A percentile compares a stretch with the other conserved stretches of the same genome.
phyloP scores from a whole-genome alignment of 768 basidiomycete genomes.

The Leccinum pellstonianum region DNA sequence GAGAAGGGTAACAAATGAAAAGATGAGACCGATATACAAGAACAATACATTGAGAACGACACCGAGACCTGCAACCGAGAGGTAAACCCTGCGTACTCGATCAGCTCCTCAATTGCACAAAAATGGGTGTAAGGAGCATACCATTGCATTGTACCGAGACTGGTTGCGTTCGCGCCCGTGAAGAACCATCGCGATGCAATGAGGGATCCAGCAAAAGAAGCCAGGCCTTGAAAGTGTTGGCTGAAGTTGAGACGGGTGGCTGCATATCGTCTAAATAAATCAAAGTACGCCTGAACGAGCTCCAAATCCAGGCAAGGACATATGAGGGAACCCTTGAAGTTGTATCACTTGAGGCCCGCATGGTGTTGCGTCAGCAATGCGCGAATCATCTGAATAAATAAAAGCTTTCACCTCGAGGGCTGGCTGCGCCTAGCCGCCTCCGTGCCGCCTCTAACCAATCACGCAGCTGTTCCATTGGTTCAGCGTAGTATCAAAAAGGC shows the following conservation, averaged over 20 bases:
- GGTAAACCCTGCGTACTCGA: constrained; percentile 49
- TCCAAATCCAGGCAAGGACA: too few relatives aligned
- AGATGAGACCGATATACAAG: constrained; percentile 41
- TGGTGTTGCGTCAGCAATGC: too few relatives aligned
- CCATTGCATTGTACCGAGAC: constrained; percentile 70
- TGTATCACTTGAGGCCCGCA: too few relatives aligned
- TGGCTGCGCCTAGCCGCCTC: too few relatives aligned
- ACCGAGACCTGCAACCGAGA: constrained; percentile 64
- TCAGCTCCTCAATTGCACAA: constrained; percentile 2
- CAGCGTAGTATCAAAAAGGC: constrained; percentile 63
- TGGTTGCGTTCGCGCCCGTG: constrained; percentile 56
- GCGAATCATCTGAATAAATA: too few relatives aligned
- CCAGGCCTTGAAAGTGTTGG: constrained; percentile 77
- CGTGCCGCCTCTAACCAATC: too few relatives aligned
- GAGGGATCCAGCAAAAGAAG: constrained; percentile 70
- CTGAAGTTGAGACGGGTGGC: constrained; percentile 77
- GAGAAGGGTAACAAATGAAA: neutral
- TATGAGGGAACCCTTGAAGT: too few relatives aligned
- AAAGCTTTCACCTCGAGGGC: too few relatives aligned
- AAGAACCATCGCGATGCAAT: constrained; percentile 79
- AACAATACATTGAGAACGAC: constrained; percentile 61
- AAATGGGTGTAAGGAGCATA: constrained; percentile 14
- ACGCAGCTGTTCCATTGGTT: constrained; percentile 62
- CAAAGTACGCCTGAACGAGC: too few relatives aligned
- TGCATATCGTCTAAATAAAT: constrained; percentile 46